Base-by-base conservation (phyloP, 306 rosid species). In the Quercus gilva region DNA sequence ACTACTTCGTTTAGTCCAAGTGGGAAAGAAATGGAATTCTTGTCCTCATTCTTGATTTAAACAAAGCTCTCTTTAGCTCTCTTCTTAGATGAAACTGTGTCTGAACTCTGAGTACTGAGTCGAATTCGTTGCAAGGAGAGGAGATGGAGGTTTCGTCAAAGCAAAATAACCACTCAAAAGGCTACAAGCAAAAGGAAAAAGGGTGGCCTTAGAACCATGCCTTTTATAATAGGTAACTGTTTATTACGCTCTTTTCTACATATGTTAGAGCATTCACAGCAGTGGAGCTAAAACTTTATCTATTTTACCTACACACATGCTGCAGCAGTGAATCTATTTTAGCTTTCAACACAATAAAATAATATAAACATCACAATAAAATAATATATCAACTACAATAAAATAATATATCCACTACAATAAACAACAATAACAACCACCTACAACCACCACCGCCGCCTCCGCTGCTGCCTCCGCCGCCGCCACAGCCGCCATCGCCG, bases 151-250 rank as follows among this genome's bases (percentile, higher is more conserved):
- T 60, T 19, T 15, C 87, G 79, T 79, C 80, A 55, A 83, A 87
- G 80, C 73, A 85, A 78, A 57, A 51, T 80, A 69, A 76, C 78
- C 57, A 41, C 73, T 53, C 74, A 82, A 78, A 58, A 80, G 23
- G 75, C 73, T 74, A 37, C 29, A 74, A 69, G 73, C 76, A 86
- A 72, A 74, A 69, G 73, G 75, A 86, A 72, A 73, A 92, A 80
- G 84, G 98, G 98, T 73, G 98, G 97, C 77, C 76, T 75, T 19
- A 82, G 83, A 88, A 89, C 96, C 85, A 84, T 94, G 89, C 94
- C 97, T 43, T 92, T 92, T 76, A 91, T 94, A 83, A 88, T 94
- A 68, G 90, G 98, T 89, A 51, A 60, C 1, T 59, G 10, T 58
- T 37, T 8, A 17, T 68, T 25, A 55, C 19, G 9, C 19, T 19